Evolutionary conservation across 75 land plant species (phyloP).

Genomic region (Sequoia sempervirens): DNA sequence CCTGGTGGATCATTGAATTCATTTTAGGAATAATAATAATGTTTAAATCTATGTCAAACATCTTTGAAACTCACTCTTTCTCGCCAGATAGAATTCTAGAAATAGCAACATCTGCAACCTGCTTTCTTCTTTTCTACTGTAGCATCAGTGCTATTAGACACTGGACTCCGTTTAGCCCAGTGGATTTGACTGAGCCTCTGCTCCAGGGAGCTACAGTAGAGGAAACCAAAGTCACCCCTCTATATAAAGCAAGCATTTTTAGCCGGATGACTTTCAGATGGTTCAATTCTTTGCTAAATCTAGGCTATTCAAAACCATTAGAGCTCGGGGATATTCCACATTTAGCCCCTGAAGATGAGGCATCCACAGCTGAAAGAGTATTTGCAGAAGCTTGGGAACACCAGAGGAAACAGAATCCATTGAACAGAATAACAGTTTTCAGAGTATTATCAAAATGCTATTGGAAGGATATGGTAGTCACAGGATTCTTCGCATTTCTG

Average conservation of each 20-base stretch:
- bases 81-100: constrained; percentile 12
- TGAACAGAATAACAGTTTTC: constrained; percentile 18
- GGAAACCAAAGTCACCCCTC: constrained; percentile 7
- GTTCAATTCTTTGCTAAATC: constrained; percentile 45
- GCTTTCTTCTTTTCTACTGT: constrained; percentile 29
- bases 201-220: constrained; percentile 10
- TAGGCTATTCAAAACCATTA: constrained; percentile 51
- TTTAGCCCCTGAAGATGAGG: constrained; percentile 45
- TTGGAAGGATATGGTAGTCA: constrained; percentile 28
- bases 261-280: constrained; percentile 57
- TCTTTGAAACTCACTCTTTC: not conserved
- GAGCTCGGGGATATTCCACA: constrained; percentile 50
- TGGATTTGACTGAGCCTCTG: constrained; percentile 27
- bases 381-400: constrained; percentile 36
- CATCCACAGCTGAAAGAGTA: constrained; percentile 19
- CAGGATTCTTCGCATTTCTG: constrained; percentile 46
- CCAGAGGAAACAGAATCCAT: not conserved
- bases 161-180: not conserved
- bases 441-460: constrained; percentile 38
- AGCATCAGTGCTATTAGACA: constrained; percentile 7
- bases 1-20: constrained; percentile 35
- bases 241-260: constrained; percentile 18
- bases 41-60: constrained; percentile 5
- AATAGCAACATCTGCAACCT: constrained; percentile 20
- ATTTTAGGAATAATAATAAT: constrained; percentile 20